phyloP scores from a whole-genome alignment of 805 yeast species.

The Novakomyces olei region DNA sequence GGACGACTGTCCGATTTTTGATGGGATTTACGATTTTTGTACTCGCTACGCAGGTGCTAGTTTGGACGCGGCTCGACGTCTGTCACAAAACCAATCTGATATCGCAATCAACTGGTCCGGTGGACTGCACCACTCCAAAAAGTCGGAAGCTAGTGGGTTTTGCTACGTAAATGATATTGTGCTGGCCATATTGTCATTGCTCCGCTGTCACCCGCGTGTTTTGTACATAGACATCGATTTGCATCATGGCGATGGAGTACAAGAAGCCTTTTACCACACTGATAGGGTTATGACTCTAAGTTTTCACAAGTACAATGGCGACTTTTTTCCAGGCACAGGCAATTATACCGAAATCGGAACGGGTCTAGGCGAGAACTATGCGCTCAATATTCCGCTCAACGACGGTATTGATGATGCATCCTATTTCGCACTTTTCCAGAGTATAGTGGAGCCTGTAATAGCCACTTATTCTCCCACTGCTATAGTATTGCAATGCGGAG shows the following conservation, averaged over 20 bases:
- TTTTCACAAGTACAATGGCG: constrained; percentile 80
- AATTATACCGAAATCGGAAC: constrained; percentile 66
- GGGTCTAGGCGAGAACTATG: constrained; percentile 67
- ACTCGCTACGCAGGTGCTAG: neutral
- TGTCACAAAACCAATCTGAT: neutral
- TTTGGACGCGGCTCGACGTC: constrained; percentile 37
- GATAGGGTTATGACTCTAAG: constrained; percentile 93
- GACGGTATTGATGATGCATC: constrained; percentile 89
- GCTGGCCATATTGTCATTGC: constrained; percentile 58
- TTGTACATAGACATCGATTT: constrained; percentile 83
- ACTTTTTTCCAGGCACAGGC: constrained; percentile 95
- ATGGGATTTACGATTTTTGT: constrained; percentile 11
- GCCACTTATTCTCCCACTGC: constrained; percentile 70
- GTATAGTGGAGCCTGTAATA: constrained; percentile 76
- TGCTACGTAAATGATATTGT: constrained; percentile 86
- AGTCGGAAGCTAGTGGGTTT: constrained; percentile 82
- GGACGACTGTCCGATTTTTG: constrained; percentile 73
- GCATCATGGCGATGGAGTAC: constrained; percentile 96
- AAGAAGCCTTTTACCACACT: constrained; percentile 85
- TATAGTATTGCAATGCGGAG: constrained; percentile 92
- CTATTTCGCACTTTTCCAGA: constrained; percentile 34
- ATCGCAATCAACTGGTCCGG: constrained; percentile 57
- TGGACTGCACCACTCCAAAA: constrained; percentile 90
- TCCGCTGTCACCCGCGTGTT: constrained; percentile 79
- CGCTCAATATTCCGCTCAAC: constrained; percentile 66